Percentiles rank a stretch among this genome's conserved stretches.
These are phyloP conservation scores for Tolypocladium ophioglossoides DNA, from an alignment of 2,329 filamentous ascomycete species.

Conservation along the genomic window DNA sequence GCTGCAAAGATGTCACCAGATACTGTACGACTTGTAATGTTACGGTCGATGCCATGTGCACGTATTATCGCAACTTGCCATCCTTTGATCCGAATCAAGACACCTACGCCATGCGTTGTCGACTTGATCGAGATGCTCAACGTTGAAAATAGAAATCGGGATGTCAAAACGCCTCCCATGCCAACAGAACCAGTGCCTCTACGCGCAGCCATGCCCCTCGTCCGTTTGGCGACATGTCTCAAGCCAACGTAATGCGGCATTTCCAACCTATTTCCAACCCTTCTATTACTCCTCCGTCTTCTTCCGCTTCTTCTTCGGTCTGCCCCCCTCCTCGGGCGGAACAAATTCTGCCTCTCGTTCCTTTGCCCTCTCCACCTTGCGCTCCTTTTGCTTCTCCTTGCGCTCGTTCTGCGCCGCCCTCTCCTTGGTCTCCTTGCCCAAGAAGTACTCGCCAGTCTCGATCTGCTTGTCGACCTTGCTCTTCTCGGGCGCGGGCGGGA, in stretches of 20 bases:
- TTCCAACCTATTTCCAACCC: background rate
- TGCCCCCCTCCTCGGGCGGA: slow-evolving; percentile 66
- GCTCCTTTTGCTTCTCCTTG: slow-evolving; percentile 73
- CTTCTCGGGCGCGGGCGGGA: slow-evolving; percentile 94
- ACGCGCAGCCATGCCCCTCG: background rate
- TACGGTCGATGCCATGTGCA: background rate
- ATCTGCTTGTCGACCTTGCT: slow-evolving; percentile 98
- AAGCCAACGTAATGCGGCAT: no score
- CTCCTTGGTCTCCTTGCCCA: slow-evolving; percentile 88
- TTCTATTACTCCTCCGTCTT: slow-evolving; percentile 25
- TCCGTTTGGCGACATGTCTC: background rate
- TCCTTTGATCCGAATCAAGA: background rate
- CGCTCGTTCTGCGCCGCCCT: slow-evolving; percentile 68
- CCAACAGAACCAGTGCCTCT: slow-evolving; percentile 1
- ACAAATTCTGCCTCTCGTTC: slow-evolving; percentile 80
- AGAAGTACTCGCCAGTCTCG: slow-evolving; percentile 93
- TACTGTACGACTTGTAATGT: background rate
- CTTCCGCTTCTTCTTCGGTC: slow-evolving; percentile 54
- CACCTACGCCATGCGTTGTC: background rate
- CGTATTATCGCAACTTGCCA: background rate
- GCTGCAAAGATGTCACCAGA: background rate
- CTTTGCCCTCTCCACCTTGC: slow-evolving; percentile 79
- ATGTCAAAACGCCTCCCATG: slow-evolving; percentile 6
- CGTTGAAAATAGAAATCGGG: slow-evolving; percentile 5
- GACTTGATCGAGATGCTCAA: background rate